Conservation (phyloP, 495 filamentous ascomycete species). For the Trichoderma virens region DNA sequence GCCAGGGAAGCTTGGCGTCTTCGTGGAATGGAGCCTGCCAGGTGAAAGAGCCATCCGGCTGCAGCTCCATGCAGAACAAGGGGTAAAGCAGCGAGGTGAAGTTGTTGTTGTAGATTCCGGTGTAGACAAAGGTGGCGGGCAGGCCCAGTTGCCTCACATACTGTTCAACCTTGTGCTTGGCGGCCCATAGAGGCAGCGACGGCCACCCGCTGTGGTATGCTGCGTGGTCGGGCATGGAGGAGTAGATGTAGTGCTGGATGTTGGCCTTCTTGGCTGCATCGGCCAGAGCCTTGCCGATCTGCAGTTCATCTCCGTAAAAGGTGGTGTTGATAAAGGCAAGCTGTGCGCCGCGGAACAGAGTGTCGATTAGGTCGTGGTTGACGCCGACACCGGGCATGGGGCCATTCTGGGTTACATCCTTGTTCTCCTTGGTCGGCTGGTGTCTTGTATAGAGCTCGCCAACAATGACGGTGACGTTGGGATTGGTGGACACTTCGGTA, state of each 20-base stretch:
- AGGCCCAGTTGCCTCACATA: slow-evolving; percentile 78
- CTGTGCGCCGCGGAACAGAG: slow-evolving; percentile 74
- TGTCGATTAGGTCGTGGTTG: slow-evolving; percentile 56
- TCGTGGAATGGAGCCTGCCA: slow-evolving; percentile 95
- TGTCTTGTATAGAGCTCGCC: slow-evolving; percentile 68
- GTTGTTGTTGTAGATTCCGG: slow-evolving; percentile 98
- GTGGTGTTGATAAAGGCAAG: slow-evolving; percentile 97
- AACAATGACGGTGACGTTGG: slow-evolving; percentile 76
- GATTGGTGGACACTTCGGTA: slow-evolving; percentile 67
- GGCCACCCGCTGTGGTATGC: slow-evolving; percentile 61
- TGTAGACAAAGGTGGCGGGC: slow-evolving; percentile 87
- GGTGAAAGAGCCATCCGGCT: slow-evolving; percentile 73
- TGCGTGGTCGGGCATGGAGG: slow-evolving; percentile 92
- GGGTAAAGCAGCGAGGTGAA: slow-evolving; percentile 92
- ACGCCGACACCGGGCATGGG: slow-evolving; percentile 42
- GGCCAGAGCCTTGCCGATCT: slow-evolving; percentile 76
- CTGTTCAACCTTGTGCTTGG: slow-evolving; percentile 85
- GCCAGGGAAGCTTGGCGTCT: slow-evolving; percentile 82
- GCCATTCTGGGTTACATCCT: slow-evolving; percentile 35
- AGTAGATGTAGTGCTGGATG: slow-evolving; percentile 89
- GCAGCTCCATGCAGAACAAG: slow-evolving; percentile 85
- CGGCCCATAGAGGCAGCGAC: slow-evolving; percentile 79
- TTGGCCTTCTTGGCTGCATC: slow-evolving; percentile 82
- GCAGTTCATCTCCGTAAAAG: slow-evolving; percentile 92
- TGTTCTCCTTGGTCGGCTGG: slow-evolving; percentile 30